Base-by-base conservation (phyloP, 768 basidiomycete genomes). In the Pleurotus tuoliensis region DNA sequence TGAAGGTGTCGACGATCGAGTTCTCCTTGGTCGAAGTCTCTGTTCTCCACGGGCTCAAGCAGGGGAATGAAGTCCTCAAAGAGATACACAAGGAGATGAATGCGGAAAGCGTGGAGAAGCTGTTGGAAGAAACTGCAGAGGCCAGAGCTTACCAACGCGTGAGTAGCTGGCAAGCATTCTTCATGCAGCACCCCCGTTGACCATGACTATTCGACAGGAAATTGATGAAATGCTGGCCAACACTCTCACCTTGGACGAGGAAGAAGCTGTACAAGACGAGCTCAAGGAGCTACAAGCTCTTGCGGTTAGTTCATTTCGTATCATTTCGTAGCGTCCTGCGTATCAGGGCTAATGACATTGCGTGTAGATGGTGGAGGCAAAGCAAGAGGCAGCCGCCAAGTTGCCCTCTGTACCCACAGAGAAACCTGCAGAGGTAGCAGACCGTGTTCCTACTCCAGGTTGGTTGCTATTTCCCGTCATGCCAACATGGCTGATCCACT, bases 41-140 rank as follows among this genome's bases (percentile, higher is more conserved):
- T 2, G 91, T 99, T 8, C 66, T 98, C 34, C 92, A 93, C 68
- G 97, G 96, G 6, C 73, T 99, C 44, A 84, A 92, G 69, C 93
- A 94, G 72, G 97, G 97, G 2, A 98, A 90, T 62, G 88, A 90
- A 27, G 94, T 98, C 1, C 76, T 99, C 45, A 93, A 90, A 69
- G 86, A 97, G 71, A 89, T 99, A 13, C 94, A 99, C 70, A 87
- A 87, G 63, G 94, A 98, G 70, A 86, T 99, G 84, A 92, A 86
- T 62, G 64, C 94, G 7, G 94, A 97, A 69, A 86, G 77, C 58
- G 95, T 98, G n/a, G 96, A 98, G 79, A 90, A 84, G 66, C 74
- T 98, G 51, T 79, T 99, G 76, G 92, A 89, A 61, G 92, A 97
- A 71, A 97, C 95, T 0, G 82, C 83, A 3, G 96, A 98, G 66